Conservation (phyloP, 169 alveolate species). For the Plasmodium falciparum region DNA sequence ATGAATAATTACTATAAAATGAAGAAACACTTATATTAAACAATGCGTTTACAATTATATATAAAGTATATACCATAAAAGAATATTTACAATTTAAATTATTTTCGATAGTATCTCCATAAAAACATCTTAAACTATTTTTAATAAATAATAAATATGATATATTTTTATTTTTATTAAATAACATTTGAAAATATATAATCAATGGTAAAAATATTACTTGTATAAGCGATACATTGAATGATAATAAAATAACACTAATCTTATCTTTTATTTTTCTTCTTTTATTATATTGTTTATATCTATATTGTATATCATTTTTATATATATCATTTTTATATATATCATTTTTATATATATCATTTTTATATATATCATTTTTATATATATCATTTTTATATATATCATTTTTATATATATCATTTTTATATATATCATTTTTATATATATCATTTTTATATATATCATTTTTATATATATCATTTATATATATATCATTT, state of each 20-base stretch:
- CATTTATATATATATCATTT: no score
- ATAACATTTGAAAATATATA: slow-evolving; percentile 48
- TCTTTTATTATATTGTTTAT: not conserved
- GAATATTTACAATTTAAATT: slow-evolving; percentile 53
- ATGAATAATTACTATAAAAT: slow-evolving; percentile 55
- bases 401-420: no score
- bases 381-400: no score
- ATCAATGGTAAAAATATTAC: slow-evolving; percentile 52
- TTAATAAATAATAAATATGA: slow-evolving; percentile 46
- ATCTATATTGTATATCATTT: not conserved
- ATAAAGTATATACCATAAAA: slow-evolving; percentile 14
- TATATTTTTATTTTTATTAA: slow-evolving; percentile 36
- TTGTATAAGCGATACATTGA: slow-evolving; percentile 50
- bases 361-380: no score
- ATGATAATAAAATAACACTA: slow-evolving; percentile 52
- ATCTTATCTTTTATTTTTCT: slow-evolving; percentile 3
- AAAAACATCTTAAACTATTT: slow-evolving; percentile 55
- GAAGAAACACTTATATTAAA: slow-evolving; percentile 65
- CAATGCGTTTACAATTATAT: slow-evolving; percentile 50
- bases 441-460: no score
- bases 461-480: no score
- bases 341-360: no score
- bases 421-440: no score
- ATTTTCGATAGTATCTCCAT: slow-evolving; percentile 56
- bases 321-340: no score